These are phyloP conservation scores for Mikania micrantha DNA, from an alignment of 129 eudicot species.

Conservation along the genomic window DNA sequence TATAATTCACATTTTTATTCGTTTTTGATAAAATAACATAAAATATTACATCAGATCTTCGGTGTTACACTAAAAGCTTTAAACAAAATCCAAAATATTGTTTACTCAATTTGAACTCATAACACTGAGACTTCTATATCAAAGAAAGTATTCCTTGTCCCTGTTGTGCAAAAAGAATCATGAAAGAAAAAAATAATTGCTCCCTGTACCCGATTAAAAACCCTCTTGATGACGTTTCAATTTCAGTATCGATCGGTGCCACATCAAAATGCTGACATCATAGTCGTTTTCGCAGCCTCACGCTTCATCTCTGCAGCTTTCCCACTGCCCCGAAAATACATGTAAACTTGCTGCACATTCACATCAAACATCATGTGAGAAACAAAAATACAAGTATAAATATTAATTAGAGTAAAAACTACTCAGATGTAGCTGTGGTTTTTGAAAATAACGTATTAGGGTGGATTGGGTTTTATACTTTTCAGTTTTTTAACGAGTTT, in stretches of 20 bases:
- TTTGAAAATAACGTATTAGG: too few species aligned
- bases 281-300: constrained; percentile 76
- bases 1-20: not conserved
- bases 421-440: too few species aligned
- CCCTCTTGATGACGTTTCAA: constrained; percentile 10
- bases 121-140: not conserved
- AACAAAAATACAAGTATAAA: not conserved
- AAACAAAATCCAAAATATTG: not conserved
- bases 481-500: too few species aligned
- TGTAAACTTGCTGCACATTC: constrained; percentile 83
- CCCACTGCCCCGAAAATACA: constrained; percentile 90
- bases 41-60: not conserved
- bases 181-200: not conserved
- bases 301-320: constrained; percentile 87
- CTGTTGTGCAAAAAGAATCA: not conserved
- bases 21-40: not conserved
- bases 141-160: not conserved
- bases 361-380: not conserved
- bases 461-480: too few species aligned
- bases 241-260: not conserved
- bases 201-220: not conserved
- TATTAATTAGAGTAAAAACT: not conserved
- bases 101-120: not conserved
- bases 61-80: not conserved
- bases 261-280: constrained; percentile 68